Base-by-base conservation (phyloP, 2,329 filamentous ascomycete genomes). In the Ceratocystis huliohia region DNA sequence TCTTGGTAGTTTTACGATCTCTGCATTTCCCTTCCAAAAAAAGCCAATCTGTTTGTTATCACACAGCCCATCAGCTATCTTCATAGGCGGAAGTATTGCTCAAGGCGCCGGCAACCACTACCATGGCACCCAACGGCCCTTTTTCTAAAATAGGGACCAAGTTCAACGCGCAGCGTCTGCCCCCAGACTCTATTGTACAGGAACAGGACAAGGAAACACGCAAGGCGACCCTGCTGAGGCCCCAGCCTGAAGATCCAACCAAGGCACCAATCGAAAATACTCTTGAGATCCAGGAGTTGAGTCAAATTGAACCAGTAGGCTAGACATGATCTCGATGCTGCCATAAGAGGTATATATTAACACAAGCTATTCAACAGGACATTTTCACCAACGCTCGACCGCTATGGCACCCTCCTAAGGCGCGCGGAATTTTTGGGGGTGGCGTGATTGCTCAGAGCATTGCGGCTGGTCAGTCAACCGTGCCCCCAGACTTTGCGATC, bases 321-420 rank as follows among this genome's bases (percentile, higher is more conserved):
- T 53, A 28, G 10, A 25, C 48, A 50, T 8, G 25, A 17, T 7
- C 7, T 15, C 22, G 6, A 25, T 5, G 6, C 8, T 15, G 2
- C 10, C 20, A 10, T 6, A 20, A 5, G 13, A 33, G 8, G n/a
- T 15, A 5, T 28, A 53, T n/a, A 13, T 22, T 61, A 30, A 41
- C 20, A 50, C 17, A 5, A 45, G 5, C 28, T 17, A 22, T 17
- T 7, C 28, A 41, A 13, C 69, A 90, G 87, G 88, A 96, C 74
- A 87, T 97, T 71, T 99, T 94, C 79, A 97, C 94, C 66, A 99
- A 99, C 75, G 89, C 91, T 1, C 88, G 91, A 46, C 88, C 88
- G 25, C 82, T 94, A 69, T 97, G 92, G 92, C 92, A 95, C 71
- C 94, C 94, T 0, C 87, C 89, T 0, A 91, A 91, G 22, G 94